Conservation (phyloP, 169 alveolate genomes). For the Eimeria sp. region DNA sequence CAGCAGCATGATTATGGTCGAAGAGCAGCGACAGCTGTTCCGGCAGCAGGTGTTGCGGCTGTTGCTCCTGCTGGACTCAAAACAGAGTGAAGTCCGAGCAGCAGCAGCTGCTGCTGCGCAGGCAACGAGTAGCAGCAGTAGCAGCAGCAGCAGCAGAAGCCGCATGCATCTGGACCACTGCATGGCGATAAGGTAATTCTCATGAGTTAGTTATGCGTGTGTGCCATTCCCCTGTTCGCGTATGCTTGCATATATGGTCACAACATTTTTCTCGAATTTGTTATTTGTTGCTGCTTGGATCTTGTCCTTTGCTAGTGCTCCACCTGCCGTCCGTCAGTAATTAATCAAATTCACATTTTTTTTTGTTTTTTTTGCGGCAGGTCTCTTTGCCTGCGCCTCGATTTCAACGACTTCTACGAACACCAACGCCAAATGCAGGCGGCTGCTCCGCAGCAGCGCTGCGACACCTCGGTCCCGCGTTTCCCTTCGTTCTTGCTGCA, state of each 20-base stretch:
- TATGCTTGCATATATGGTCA: neutral
- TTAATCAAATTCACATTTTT: no score
- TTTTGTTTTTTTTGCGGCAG: neutral
- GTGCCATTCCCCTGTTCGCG: neutral
- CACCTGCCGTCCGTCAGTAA: neutral
- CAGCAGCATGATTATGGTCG: neutral
- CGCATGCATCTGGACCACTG: conserved; percentile 37
- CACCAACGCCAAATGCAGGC: conserved; percentile 60
- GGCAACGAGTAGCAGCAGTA: conserved; percentile 13
- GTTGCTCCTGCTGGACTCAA: conserved; percentile 41
- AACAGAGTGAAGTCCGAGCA: conserved; percentile 55
- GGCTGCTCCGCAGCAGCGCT: neutral
- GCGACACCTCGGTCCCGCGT: neutral
- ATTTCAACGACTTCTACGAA: conserved; percentile 67
- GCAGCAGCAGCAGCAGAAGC: conserved; percentile 66
- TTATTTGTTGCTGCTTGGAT: neutral
- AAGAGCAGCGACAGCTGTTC: conserved; percentile 39
- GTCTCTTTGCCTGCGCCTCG: conserved; percentile 66
- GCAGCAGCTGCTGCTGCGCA: neutral
- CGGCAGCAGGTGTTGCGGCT: conserved; percentile 32
- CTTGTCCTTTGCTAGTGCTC: neutral
- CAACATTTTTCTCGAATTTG: neutral
- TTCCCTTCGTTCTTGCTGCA: conserved; percentile 50
- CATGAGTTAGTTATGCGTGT: neutral
- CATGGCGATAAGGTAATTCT: conserved; percentile 10